phyloP scores from a whole-genome alignment of 2,329 filamentous ascomycete species.

The Lasiodiplodia citricola region DNA sequence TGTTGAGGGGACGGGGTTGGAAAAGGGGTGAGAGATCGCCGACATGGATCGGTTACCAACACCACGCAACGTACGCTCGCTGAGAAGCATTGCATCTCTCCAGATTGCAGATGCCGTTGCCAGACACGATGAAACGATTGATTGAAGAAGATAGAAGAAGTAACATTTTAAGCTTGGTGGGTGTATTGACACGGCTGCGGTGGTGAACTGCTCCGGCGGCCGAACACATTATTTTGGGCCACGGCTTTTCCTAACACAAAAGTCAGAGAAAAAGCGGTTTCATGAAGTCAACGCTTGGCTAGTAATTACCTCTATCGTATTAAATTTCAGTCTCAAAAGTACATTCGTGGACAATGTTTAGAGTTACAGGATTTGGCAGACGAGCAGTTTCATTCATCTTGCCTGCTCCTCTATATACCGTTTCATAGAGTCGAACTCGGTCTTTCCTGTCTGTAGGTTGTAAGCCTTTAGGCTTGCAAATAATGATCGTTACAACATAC shows the following conservation, averaged over 20 bases:
- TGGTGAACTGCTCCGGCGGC: background rate
- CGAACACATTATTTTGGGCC: background rate
- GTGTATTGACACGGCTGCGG: background rate
- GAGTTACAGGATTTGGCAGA: background rate
- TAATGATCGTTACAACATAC: constrained; percentile 34
- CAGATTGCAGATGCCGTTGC: too few relatives aligned
- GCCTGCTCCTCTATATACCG: constrained; percentile 46
- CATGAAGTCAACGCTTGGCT: background rate
- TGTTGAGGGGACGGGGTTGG: too few relatives aligned
- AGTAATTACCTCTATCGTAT: background rate
- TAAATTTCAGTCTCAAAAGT: background rate
- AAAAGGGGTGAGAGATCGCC: too few relatives aligned
- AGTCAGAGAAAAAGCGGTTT: background rate
- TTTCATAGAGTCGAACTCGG: constrained; percentile 57
- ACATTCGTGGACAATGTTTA: background rate
- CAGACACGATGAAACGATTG: background rate
- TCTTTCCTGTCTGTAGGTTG: constrained; percentile 51
- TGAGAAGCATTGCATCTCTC: too few relatives aligned
- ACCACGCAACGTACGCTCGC: too few relatives aligned
- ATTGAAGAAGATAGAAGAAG: background rate
- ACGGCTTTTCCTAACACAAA: background rate
- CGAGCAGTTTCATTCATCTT: background rate
- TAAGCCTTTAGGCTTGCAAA: background rate
- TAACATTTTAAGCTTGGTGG: background rate
- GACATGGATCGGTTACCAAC: too few relatives aligned